These are phyloP conservation scores for Neurospora sp. DNA, from an alignment of 495 filamentous ascomycete genomes.

Conservation along the genomic window DNA sequence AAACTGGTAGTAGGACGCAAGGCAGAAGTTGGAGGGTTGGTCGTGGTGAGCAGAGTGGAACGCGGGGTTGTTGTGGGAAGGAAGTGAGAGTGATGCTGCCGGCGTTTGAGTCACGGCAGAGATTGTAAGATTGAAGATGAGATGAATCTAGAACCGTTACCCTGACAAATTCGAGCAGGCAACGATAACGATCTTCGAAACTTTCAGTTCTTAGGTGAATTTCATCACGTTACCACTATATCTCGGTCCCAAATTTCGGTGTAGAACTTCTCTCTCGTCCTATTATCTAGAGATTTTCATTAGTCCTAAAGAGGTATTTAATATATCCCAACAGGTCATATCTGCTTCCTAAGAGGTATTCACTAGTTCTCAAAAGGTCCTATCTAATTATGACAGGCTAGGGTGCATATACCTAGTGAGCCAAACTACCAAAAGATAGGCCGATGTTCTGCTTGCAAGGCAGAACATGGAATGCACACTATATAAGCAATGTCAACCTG, in stretches of 20 bases:
- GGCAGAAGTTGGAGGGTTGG: neutral
- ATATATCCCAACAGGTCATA: neutral
- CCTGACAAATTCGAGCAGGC: neutral
- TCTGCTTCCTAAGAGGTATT: neutral
- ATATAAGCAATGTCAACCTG: too few species aligned
- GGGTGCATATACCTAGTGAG: too few species aligned
- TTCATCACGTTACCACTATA: neutral
- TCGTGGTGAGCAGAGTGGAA: neutral
- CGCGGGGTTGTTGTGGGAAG: neutral
- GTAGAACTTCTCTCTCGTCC: neutral
- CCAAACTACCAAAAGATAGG: too few species aligned
- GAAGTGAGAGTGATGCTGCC: neutral
- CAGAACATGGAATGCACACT: too few species aligned
- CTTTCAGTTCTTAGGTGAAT: neutral
- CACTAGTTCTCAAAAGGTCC: neutral
- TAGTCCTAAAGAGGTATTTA: neutral
- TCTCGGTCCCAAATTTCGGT: neutral
- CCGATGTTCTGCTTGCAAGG: too few species aligned
- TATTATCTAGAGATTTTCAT: too few species aligned
- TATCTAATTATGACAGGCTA: too few species aligned
- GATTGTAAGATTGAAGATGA: neutral
- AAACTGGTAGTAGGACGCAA: neutral
- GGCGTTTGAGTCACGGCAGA: neutral
- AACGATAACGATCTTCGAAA: neutral
- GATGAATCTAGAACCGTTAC: neutral